phyloP scores from a whole-genome alignment of 2,329 filamentous ascomycete species.

The Pseudocercospora eumusae region DNA sequence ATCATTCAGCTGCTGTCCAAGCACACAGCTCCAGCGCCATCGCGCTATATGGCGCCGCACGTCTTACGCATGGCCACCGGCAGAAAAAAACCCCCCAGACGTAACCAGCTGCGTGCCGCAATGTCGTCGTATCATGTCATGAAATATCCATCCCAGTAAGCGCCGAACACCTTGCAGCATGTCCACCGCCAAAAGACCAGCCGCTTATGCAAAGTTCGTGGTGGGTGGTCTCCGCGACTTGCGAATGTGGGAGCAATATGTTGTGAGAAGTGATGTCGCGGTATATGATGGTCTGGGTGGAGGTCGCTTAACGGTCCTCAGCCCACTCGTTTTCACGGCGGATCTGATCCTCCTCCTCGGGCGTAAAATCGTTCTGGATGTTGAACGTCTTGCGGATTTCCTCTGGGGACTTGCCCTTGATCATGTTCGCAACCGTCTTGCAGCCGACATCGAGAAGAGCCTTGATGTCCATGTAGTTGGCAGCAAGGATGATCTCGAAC shows the following conservation, averaged over 20 bases:
- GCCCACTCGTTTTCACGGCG: slow-evolving; percentile 58
- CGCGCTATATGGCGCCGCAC: slow-evolving; percentile 6
- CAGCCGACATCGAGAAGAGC: slow-evolving; percentile 95
- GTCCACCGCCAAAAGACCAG: slow-evolving; percentile 19
- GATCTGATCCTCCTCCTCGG: slow-evolving; percentile 97
- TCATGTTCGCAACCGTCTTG: slow-evolving; percentile 99
- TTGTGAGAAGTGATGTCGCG: not conserved
- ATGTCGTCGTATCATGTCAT: slow-evolving; percentile 11
- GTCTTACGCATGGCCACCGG: slow-evolving; percentile 9
- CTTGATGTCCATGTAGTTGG: slow-evolving; percentile 99
- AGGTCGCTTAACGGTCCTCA: slow-evolving; percentile 40
- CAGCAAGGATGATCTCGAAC: slow-evolving; percentile 96
- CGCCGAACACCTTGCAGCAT: slow-evolving; percentile 22
- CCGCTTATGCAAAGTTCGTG: slow-evolving; percentile 15
- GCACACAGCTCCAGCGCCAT: not conserved
- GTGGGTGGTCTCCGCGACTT: not conserved
- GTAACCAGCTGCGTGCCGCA: slow-evolving; percentile 12
- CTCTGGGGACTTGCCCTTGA: slow-evolving; percentile 99
- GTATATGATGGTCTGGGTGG: not conserved
- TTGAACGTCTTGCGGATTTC: slow-evolving; percentile 99
- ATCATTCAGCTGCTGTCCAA: not conserved
- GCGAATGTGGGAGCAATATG: not conserved
- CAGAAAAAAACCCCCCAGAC: slow-evolving; percentile 6
- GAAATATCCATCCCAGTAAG: not conserved
- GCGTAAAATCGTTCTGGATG: slow-evolving; percentile 98